Evolutionary conservation across 2,329 filamentous ascomycete genomes (phyloP), one percentile per base, ranked within the genome.

Genomic region (Chaetoscypha palmicola): DNA sequence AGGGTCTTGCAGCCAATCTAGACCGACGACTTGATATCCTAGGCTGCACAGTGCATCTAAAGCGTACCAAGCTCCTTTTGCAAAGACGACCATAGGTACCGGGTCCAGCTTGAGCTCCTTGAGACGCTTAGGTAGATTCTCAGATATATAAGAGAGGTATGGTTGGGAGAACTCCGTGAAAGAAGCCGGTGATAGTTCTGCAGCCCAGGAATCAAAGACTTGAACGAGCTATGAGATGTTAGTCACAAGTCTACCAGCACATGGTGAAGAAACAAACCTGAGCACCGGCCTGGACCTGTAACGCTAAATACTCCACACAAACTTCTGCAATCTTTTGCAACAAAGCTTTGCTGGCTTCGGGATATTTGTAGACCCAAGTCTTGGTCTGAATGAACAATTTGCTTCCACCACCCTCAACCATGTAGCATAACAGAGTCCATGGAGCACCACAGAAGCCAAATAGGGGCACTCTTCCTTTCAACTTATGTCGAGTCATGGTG

Each of bases 121-220:
- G 45, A 97, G 69, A 48, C 79, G 81, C 56, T 71, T 73, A 1
- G 91, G 91, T 3, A 98, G 74, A 54, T 90, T 77, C 54, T 83
- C 72, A 9, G 89, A 81, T 55, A 98, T 97, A 62, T 90, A 81
- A 33, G 77, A 76, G 41, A 98, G 74, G 62, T 91, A 95, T 1
- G 92, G 92, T 54, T 92, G 77, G 2, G 87, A 83, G 64, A 97
- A 94, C 44, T 82, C 72, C 60, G 82, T 82, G 71, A 96, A 98
- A 1, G 85, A 79, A 5, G 77, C 67, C 1, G 92, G 91, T 7
- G 86, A 89, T 35, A 98, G 74, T 68, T 98, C 92, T 32, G 89
- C 90, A 2, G 92, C 92, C 91, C 92, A 98, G 0, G 91, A 97
- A 64, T 98, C 92, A 61, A 98, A 98, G 10, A 98, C 88, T 73